Evolutionary conservation across 1,139 yeast genomes (phyloP).

Genomic region (Kazachstania sp.): DNA sequence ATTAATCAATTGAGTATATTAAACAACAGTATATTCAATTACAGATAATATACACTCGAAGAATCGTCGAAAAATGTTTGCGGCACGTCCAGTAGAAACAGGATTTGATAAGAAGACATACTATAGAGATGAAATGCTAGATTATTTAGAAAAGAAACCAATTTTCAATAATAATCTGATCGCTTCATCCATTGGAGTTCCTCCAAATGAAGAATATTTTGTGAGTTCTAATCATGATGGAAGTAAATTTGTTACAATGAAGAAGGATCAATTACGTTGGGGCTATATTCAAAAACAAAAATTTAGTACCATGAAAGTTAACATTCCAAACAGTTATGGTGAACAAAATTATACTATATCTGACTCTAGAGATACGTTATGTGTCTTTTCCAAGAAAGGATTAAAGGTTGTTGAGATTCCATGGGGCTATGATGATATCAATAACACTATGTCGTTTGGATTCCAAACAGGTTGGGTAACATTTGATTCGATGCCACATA

Average conservation of each 20-base stretch:
- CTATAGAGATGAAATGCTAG: background rate
- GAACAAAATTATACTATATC: constrained; percentile 29
- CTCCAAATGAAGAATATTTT: constrained; percentile 6
- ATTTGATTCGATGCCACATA: constrained; percentile 4
- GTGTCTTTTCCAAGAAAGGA: constrained; percentile 33
- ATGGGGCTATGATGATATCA: constrained; percentile 16
- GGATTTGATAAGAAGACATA: background rate
- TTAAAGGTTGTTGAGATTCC: constrained; percentile 31
- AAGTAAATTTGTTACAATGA: constrained; percentile 13
- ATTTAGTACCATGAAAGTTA: constrained; percentile 9
- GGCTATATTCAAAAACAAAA: constrained; percentile 11
- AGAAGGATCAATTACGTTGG: constrained; percentile 20
- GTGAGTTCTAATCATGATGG: constrained; percentile 15
- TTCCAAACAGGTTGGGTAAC: constrained; percentile 17
- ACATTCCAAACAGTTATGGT: constrained; percentile 23
- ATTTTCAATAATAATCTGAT: constrained; percentile 1
- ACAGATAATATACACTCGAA: too few species aligned
- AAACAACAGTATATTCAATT: too few species aligned
- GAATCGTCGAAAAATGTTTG: too few species aligned
- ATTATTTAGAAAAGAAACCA: constrained; percentile 2
- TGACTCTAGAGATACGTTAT: constrained; percentile 35
- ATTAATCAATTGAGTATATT: too few species aligned
- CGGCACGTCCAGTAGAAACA: background rate
- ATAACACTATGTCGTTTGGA: constrained; percentile 9
- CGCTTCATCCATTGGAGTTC: background rate